Conservation (phyloP, 2,329 filamentous ascomycete genomes). For the Fusarium sp. region DNA sequence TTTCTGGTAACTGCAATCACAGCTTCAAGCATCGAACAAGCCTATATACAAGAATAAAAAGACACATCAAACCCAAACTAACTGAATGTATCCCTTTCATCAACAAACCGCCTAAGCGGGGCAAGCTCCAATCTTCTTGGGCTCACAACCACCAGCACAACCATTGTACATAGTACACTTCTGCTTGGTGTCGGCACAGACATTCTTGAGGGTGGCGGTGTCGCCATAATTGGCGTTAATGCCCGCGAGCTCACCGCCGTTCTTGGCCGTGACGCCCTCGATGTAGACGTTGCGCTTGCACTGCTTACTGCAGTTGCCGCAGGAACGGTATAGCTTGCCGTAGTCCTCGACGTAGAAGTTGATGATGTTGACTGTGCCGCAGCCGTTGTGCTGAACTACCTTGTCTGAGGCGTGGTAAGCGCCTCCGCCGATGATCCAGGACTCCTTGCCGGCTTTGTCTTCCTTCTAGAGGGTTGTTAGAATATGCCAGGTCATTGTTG, state of each 20-base stretch:
- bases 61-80: not conserved
- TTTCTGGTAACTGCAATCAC: not conserved
- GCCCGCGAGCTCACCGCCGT: slow-evolving; percentile 33
- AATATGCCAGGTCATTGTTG: slow-evolving; percentile 5
- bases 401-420: slow-evolving; percentile 56
- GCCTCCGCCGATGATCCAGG: slow-evolving; percentile 56
- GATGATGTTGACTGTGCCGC: slow-evolving; percentile 50
- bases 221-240: slow-evolving; percentile 38
- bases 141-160: slow-evolving; percentile 45
- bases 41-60: slow-evolving; percentile 3
- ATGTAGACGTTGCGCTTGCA: slow-evolving; percentile 31
- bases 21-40: not conserved
- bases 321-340: slow-evolving; percentile 63
- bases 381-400: slow-evolving; percentile 56
- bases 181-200: slow-evolving; percentile 42
- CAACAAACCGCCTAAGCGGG: slow-evolving; percentile 22
- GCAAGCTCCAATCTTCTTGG: slow-evolving; percentile 45
- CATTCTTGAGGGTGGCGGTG: slow-evolving; percentile 30
- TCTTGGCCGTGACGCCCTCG: slow-evolving; percentile 24
- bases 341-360: slow-evolving; percentile 48
- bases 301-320: slow-evolving; percentile 49
- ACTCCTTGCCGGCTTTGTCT: slow-evolving; percentile 46
- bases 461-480: slow-evolving; percentile 25
- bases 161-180: slow-evolving; percentile 42
- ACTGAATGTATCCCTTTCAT: not conserved